These are phyloP conservation scores for Rutstroemia sp. DNA, from an alignment of 2,329 filamentous ascomycete genomes.

Conservation along the genomic window DNA sequence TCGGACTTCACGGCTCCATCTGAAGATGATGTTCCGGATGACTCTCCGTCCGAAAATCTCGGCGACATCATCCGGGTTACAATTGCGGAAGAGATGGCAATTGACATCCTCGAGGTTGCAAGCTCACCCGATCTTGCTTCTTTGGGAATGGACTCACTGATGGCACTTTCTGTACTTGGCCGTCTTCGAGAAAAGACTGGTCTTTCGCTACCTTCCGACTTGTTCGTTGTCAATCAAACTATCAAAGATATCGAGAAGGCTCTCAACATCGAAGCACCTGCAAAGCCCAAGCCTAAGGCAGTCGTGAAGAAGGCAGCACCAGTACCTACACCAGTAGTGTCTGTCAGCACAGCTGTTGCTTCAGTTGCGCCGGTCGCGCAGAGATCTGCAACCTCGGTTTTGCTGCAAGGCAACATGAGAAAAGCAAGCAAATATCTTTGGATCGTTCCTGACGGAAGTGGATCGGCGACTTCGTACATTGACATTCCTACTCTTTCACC, in stretches of 20 bases:
- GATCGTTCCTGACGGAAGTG: constrained; percentile 41
- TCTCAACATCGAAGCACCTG: constrained; percentile 41
- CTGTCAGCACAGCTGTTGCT: constrained; percentile 39
- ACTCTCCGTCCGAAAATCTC: constrained; percentile 39
- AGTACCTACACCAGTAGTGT: constrained; percentile 16
- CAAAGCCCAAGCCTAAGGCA: constrained; percentile 14
- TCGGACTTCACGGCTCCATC: constrained; percentile 31
- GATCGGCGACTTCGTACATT: constrained; percentile 32
- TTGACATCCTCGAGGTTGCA: constrained; percentile 56
- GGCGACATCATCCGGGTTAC: constrained; percentile 53
- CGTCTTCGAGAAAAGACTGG: constrained; percentile 47
- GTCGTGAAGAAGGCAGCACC: neutral
- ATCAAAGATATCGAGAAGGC: constrained; percentile 59
- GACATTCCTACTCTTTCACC: constrained; percentile 33
- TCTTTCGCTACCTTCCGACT: constrained; percentile 48
- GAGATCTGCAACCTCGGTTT: constrained; percentile 25
- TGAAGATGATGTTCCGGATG: constrained; percentile 45
- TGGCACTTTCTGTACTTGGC: constrained; percentile 48
- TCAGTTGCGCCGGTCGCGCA: constrained; percentile 25
- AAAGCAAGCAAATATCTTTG: constrained; percentile 39
- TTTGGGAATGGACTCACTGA: constrained; percentile 52
- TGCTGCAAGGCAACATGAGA: constrained; percentile 40
- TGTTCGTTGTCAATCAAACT: constrained; percentile 53
- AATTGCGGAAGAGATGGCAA: constrained; percentile 64
- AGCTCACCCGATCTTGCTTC: constrained; percentile 47